phyloP scores from a whole-genome alignment of 2,329 filamentous ascomycete species.

The Ilyonectria sp. region DNA sequence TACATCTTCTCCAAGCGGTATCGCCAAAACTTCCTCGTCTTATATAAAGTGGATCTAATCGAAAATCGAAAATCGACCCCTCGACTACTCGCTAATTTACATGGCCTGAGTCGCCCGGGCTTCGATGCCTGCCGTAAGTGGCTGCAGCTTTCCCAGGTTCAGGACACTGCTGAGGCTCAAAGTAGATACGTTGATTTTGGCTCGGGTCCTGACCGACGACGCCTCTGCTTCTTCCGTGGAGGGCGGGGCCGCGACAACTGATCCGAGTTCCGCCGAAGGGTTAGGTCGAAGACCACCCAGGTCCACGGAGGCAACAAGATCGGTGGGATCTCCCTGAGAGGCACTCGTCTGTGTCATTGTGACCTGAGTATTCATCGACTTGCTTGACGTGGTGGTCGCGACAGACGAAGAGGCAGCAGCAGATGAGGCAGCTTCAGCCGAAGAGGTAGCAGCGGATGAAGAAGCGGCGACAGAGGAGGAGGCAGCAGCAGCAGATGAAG shows the following conservation, averaged over 20 bases:
- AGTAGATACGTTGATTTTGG: constrained; percentile 57
- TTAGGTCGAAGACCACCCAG: constrained; percentile 43
- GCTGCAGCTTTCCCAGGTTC: constrained; percentile 59
- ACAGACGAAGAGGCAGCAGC: constrained; percentile 25
- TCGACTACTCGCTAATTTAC: constrained; percentile 19
- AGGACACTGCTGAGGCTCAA: constrained; percentile 60
- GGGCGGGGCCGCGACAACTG: neutral
- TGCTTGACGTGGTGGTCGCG: constrained; percentile 31
- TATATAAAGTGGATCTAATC: neutral
- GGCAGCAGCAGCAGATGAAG: neutral
- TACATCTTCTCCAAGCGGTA: constrained; percentile 29
- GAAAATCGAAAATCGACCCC: neutral
- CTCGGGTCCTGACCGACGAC: constrained; percentile 35
- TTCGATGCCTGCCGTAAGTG: constrained; percentile 29
- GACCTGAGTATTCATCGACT: constrained; percentile 32
- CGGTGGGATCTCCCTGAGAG: constrained; percentile 18
- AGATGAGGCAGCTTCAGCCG: constrained; percentile 20
- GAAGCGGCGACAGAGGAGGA: constrained; percentile 23
- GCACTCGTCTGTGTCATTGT: constrained; percentile 39
- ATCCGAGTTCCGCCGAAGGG: constrained; percentile 24
- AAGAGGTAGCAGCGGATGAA: constrained; percentile 12
- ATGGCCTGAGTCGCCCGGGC: constrained; percentile 36
- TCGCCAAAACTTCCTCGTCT: constrained; percentile 11
- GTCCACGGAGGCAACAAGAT: constrained; percentile 37
- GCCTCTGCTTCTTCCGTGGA: constrained; percentile 26